phyloP scores from a whole-genome alignment of 108 stramenopile species.

The Parmales sp. region DNA sequence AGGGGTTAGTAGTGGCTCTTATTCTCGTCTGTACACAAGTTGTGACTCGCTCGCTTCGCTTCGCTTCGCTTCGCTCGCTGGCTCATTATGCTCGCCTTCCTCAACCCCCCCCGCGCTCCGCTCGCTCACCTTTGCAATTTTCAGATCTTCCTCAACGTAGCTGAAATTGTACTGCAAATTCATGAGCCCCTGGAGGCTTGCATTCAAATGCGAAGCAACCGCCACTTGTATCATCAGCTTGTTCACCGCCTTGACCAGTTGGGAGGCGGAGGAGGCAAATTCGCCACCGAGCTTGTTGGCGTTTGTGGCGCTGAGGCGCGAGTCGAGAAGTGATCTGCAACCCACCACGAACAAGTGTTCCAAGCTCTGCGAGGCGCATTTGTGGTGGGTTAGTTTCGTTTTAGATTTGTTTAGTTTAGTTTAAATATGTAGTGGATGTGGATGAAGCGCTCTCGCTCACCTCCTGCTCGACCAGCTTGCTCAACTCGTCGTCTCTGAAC shows the following conservation, averaged over 20 bases:
- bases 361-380: no score
- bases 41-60: no score
- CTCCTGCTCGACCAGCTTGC: background rate
- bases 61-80: no score
- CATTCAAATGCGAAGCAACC: background rate
- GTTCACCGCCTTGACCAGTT: constrained; percentile 4
- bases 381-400: no score
- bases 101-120: no score
- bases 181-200: background rate
- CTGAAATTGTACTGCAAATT: background rate
- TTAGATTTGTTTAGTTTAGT: no score
- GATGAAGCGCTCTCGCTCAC: no score
- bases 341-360: background rate
- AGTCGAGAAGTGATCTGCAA: background rate
- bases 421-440: no score
- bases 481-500: background rate
- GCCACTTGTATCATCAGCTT: constrained; percentile 1
- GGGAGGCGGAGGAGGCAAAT: background rate
- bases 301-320: background rate
- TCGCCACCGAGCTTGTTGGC: background rate
- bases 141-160: background rate
- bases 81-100: no score
- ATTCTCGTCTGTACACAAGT: no score
- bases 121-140: no score
- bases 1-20: no score